Percentiles rank a stretch among this genome's conserved stretches.
phyloP scores from a whole-genome alignment of 345 rosid species.

The Geranium brycei region DNA sequence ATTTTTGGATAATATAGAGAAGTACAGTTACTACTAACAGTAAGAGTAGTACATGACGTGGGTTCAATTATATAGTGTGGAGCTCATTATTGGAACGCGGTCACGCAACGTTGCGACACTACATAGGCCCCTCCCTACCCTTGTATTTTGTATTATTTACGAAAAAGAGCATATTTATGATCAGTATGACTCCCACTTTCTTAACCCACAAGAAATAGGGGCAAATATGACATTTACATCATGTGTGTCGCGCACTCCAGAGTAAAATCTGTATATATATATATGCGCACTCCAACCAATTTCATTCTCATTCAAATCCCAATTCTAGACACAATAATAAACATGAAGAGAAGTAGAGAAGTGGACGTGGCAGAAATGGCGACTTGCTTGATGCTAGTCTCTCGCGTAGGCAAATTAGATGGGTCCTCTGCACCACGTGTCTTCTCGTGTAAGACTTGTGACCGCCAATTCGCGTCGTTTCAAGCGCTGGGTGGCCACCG shows the following conservation, averaged over 20 bases:
- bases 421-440: neutral
- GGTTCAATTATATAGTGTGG: no score
- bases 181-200: neutral
- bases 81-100: no score
- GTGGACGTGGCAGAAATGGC: slow-evolving; percentile 23
- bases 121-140: slow-evolving; percentile 1
- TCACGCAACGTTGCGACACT: no score
- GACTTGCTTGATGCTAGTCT: slow-evolving; percentile 32
- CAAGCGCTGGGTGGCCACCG: slow-evolving; percentile 31
- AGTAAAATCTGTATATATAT: neutral
- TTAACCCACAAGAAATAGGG: slow-evolving; percentile 10
- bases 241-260: neutral
- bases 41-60: no score
- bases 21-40: no score
- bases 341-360: slow-evolving; percentile 38
- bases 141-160: neutral
- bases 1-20: no score
- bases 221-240: slow-evolving; percentile 13
- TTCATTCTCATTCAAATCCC: neutral
- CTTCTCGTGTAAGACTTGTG: slow-evolving; percentile 22
- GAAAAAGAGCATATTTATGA: slow-evolving; percentile 3
- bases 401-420: slow-evolving; percentile 10
- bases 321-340: neutral
- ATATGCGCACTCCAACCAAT: neutral
- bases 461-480: slow-evolving; percentile 16